Percentiles rank a stretch among this genome's conserved stretches.
Evolutionary conservation across 352 stramenopile genomes (phyloP).

Genomic region (Elongisporangium senticosum): DNA sequence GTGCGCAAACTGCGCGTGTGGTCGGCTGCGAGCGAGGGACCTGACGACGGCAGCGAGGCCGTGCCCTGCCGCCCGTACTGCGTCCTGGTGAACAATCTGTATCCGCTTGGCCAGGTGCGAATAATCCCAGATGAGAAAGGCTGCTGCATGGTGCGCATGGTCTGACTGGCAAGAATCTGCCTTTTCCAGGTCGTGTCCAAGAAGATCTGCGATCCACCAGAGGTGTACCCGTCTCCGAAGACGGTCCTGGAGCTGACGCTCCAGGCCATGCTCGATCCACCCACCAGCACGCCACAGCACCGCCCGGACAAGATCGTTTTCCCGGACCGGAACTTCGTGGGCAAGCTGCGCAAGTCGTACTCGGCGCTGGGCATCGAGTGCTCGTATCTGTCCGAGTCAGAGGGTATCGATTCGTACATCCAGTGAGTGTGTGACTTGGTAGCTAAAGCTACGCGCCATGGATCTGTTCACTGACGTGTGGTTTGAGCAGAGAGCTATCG

Average conservation of each 20-base stretch:
- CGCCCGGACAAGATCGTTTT: constrained; percentile 84
- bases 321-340: constrained; percentile 72
- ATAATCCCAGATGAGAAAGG: not conserved
- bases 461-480: not conserved
- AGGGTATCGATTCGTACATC: constrained; percentile 82
- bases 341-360: constrained; percentile 71
- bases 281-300: constrained; percentile 65
- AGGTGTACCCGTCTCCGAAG: constrained; percentile 65
- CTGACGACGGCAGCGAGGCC: constrained; percentile 44
- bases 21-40: constrained; percentile 68
- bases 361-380: constrained; percentile 74
- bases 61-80: constrained; percentile 80
- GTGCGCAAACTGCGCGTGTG: constrained; percentile 84
- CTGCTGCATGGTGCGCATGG: not conserved
- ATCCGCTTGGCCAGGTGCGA: constrained; percentile 56
- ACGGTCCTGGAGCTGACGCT: constrained; percentile 70
- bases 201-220: constrained; percentile 79
- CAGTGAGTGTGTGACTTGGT: constrained; percentile 30
- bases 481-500: constrained; percentile 51
- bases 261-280: constrained; percentile 71
- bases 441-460: not conserved
- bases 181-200: constrained; percentile 53
- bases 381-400: constrained; percentile 80
- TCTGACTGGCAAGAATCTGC: not conserved
- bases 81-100: constrained; percentile 85